Evolutionary conservation across 208 protist species (phyloP), one percentile per base, ranked within the genome.

Genomic region (Naegleria gruberi): DNA sequence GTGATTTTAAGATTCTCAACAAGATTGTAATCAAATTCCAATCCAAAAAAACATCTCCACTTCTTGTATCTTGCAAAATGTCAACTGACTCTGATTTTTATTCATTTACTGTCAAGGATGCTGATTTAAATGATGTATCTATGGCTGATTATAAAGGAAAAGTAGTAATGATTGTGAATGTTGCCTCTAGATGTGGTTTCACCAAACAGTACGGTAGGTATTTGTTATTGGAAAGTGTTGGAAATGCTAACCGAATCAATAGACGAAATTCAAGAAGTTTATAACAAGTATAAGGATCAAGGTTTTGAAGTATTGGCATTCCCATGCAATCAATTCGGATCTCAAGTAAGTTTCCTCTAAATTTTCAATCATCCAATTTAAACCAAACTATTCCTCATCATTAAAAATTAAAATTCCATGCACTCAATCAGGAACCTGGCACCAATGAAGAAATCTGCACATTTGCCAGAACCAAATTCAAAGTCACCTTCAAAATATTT

Each of bases 301-400:
- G 95, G 95, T 37, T 97, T 98, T 91, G 95, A 94, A 23, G 95
- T 98, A 23, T 92, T 98, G 3, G 96, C 95, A 10, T 98, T 98
- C 90, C 96, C 96, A 40, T 98, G 96, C 92, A 97, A 97, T 90
- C 96, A 97, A 91, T 97, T 97, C 82, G 95, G 90, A 40, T 83
- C 90, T 12, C 94, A 96, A 91, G 17, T 57, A 57, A 57, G 17
- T 7, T n/a, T n/a, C n/a, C n/a, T n/a, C n/a, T n/a, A n/a, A n/a
- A n/a, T n/a, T n/a, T n/a, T n/a, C n/a, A n/a, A n/a, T n/a, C n/a
- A n/a, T n/a, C n/a, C n/a, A n/a, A n/a, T n/a, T n/a, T n/a, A n/a
- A n/a, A n/a, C n/a, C n/a, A n/a, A n/a, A n/a, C n/a, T n/a, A n/a
- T n/a, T n/a, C n/a, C n/a, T 97, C 91, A 95, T 95, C 15, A 96